These are phyloP conservation scores for Thalassiosira delicatula DNA, from an alignment of 352 stramenopile genomes.

Conservation along the genomic window DNA sequence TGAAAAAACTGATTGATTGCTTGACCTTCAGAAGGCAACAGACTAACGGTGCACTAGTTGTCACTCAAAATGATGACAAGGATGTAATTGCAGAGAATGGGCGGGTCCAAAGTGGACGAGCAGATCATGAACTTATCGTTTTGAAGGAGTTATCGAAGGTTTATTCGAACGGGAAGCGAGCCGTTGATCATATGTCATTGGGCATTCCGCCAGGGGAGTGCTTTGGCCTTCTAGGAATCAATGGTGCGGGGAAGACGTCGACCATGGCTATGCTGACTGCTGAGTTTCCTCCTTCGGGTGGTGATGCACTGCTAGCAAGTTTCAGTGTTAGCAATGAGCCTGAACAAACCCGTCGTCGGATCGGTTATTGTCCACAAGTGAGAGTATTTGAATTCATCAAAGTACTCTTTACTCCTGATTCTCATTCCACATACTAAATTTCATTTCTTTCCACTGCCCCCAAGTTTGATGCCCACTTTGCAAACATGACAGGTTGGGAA, in stretches of 20 bases:
- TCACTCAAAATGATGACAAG: constrained; percentile 58
- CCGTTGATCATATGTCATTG: constrained; percentile 79
- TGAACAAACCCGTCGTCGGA: constrained; percentile 77
- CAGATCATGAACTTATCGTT: constrained; percentile 81
- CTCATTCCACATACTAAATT: constrained; percentile 83
- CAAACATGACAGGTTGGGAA: constrained; percentile 92
- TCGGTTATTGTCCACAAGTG: constrained; percentile 97
- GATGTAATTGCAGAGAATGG: constrained; percentile 79
- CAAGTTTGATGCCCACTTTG: constrained; percentile 96
- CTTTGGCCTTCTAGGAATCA: constrained; percentile 85
- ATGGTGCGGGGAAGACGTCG: constrained; percentile 87
- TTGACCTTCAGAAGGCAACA: constrained; percentile 18
- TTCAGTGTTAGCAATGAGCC: constrained; percentile 75
- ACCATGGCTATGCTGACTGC: constrained; percentile 88
- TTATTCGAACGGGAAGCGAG: constrained; percentile 82
- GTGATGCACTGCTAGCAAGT: constrained; percentile 83
- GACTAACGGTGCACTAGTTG: constrained; percentile 37
- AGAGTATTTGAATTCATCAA: too few species aligned
- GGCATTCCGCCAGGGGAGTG: constrained; percentile 83
- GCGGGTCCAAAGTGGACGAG: constrained; percentile 65
- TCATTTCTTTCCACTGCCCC: constrained; percentile 90
- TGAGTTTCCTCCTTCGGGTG: constrained; percentile 86
- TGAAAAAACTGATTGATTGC: constrained; percentile 56
- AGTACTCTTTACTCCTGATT: too few species aligned
- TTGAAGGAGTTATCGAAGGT: constrained; percentile 87